These are phyloP conservation scores for Epichloe glyceriae DNA, from an alignment of 2,329 filamentous ascomycete species.

Conservation along the genomic window DNA sequence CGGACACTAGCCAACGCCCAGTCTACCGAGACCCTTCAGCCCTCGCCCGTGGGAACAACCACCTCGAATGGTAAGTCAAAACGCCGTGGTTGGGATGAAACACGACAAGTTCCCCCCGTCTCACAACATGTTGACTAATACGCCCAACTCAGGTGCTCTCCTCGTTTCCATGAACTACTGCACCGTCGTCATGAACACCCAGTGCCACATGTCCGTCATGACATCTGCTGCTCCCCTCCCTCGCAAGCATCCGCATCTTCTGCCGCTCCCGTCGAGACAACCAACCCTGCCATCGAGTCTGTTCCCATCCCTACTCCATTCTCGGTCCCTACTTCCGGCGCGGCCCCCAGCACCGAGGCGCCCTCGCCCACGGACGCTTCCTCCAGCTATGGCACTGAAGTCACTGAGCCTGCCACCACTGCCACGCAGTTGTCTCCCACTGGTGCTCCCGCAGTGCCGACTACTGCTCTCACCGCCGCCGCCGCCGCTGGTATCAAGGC, in stretches of 20 bases:
- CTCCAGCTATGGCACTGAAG: slow-evolving; percentile 7
- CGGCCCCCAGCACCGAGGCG: slow-evolving; percentile 3
- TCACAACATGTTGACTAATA: too few species aligned
- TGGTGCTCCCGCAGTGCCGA: slow-evolving; percentile 14
- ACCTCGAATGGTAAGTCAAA: slow-evolving; percentile 19
- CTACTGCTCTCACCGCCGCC: slow-evolving; percentile 19
- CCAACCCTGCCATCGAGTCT: slow-evolving; percentile 2
- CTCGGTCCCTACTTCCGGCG: slow-evolving; percentile 6
- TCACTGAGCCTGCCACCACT: neutral
- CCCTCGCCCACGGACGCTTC: neutral
- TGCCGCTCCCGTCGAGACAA: slow-evolving; percentile 8
- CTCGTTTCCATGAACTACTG: slow-evolving; percentile 25
- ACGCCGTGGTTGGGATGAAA: neutral
- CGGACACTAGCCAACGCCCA: slow-evolving; percentile 14
- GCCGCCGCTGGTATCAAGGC: slow-evolving; percentile 14
- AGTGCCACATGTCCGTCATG: slow-evolving; percentile 19
- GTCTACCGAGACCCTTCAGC: slow-evolving; percentile 16
- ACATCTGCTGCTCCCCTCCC: slow-evolving; percentile 11
- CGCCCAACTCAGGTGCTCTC: slow-evolving; percentile 13
- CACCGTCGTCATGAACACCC: slow-evolving; percentile 21
- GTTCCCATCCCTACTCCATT: neutral
- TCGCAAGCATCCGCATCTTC: slow-evolving; percentile 11
- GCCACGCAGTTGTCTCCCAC: neutral
- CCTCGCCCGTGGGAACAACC: slow-evolving; percentile 20
- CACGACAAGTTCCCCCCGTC: neutral